Base-by-base conservation (phyloP, 2,329 filamentous ascomycete genomes). In the Harringtonia aguacate region DNA sequence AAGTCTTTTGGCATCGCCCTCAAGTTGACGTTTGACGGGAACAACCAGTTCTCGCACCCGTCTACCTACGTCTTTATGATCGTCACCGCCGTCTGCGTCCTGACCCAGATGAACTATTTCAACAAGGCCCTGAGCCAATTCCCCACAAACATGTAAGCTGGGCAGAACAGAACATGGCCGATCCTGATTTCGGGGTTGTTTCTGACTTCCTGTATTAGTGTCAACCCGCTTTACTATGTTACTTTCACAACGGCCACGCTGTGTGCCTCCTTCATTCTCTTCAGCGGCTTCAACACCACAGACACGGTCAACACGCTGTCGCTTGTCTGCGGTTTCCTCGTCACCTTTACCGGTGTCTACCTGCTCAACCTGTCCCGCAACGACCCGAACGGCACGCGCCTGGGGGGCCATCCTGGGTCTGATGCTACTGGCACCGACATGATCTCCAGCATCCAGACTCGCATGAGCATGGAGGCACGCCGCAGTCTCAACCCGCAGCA, bases 51-150 rank as follows among this genome's bases (percentile, higher is more conserved):
- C 63, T 79, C 78, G 6, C 86, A 94, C 55, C 86, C 94, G 3
- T 95, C 88, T 40, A 98, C 94, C 47, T 98, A 98, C 56, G 89
- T 95, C 50, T 98, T 98, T 62, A 81, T 90, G 64, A 95, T 98
- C 52, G 78, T 97, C 52, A 92, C 89, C 0, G 73, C 75, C 4
- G 86, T 95, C 51, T 98, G 92, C 69, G 97, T 98, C 59, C 64
- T 98, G 53, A 95, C 89, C 9, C 92, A 98, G 71, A 97, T 98
- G 92, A 98, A 98, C 65, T 98, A 98, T 65, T 95, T 98, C 67
- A 98, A 98, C 73, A 98, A 98, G 66, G 92, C 92, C 8, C 69
- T 98, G 48, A 94, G 87, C 63, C 88, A 94, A 57, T 98, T 97
- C 66, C 90, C 86, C 27, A 95, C 92, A 28, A 95, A 94, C 55